These are phyloP conservation scores for Lentinula edodes DNA, from an alignment of 768 basidiomycete species.

Conservation along the genomic window DNA sequence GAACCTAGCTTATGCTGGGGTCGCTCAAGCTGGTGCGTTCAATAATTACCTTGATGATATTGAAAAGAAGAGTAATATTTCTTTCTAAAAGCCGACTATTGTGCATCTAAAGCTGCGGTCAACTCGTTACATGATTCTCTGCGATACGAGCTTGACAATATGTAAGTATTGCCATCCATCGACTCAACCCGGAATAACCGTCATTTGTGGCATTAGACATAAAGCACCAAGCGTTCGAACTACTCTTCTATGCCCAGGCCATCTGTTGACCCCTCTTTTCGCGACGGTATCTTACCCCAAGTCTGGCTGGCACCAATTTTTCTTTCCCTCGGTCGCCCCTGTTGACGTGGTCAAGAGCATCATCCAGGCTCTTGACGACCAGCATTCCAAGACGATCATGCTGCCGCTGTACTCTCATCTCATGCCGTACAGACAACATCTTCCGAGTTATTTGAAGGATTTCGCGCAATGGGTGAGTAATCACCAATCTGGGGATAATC, in stretches of 20 bases:
- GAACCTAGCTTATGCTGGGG: constrained; percentile 63
- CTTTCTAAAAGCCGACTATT: constrained; percentile 67
- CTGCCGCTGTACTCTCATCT: constrained; percentile 72
- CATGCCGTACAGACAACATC: constrained; percentile 43
- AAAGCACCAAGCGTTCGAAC: constrained; percentile 76
- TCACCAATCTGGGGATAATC: background rate
- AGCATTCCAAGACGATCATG: constrained; percentile 65
- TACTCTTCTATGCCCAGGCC: constrained; percentile 78
- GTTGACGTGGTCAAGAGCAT: constrained; percentile 75
- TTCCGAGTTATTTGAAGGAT: constrained; percentile 75
- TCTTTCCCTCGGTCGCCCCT: constrained; percentile 70
- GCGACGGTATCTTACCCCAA: constrained; percentile 46
- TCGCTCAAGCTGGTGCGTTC: constrained; percentile 69
- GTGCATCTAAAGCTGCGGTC: constrained; percentile 89
- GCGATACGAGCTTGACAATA: constrained; percentile 80
- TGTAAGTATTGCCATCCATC: constrained; percentile 29
- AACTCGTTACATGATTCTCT: constrained; percentile 78
- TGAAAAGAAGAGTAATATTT: background rate
- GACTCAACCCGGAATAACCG: background rate
- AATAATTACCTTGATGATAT: background rate
- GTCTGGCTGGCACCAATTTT: constrained; percentile 56
- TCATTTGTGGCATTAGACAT: constrained; percentile 40
- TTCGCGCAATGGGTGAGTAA: constrained; percentile 64
- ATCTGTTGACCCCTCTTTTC: constrained; percentile 78
- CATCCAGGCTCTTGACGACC: constrained; percentile 75